Base-by-base conservation (phyloP, 1,139 yeast genomes). In the Scheffersomyces illinoinensis region DNA sequence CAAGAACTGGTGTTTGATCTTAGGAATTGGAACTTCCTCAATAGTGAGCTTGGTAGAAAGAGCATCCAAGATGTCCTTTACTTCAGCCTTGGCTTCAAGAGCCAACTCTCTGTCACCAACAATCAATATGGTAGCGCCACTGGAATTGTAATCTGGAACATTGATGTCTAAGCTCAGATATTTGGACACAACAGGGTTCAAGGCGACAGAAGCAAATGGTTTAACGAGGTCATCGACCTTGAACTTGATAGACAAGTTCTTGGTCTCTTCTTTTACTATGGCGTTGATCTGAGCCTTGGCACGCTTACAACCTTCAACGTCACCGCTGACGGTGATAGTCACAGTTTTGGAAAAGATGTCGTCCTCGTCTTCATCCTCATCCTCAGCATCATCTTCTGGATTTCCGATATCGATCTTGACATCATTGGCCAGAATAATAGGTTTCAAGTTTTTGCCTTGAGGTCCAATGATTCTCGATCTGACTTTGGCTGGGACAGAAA, bases 381-480 rank as follows among this genome's bases (percentile, higher is more conserved):
- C 62, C 43, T 65, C 71, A 60, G 66, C 70, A 23, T 63, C 62
- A 26, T 59, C 74, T 56, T 78, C 83, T 47, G 74, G 75, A 68
- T 78, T 85, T 24, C 88, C 88, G 68, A 95, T 86, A 68, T 93
- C 93, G 70, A 95, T 85, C 67, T 82, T 89, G 58, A 91, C 92
- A 57, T 86, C 90, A 62, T 90, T 84, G 54, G 85, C 81, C 58
- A 84, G 89, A 58, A 90, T 83, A 66, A 96, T 91, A 60, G 95
- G 93, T 70, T 87, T 90, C 74, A 96, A 85, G 63, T 83, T 90
- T 65, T 84, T 84, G 69, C 99, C 99, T 73, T 89, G 91, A 54
- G 95, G 85, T 59, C 99, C 99, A 76, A 96, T 93, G 63, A 96
- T 85, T 59, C 86, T 84, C 4, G 97, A 84, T 73, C 97, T 86